phyloP scores from a whole-genome alignment of 805 yeast species.

The Candida boleticola region DNA sequence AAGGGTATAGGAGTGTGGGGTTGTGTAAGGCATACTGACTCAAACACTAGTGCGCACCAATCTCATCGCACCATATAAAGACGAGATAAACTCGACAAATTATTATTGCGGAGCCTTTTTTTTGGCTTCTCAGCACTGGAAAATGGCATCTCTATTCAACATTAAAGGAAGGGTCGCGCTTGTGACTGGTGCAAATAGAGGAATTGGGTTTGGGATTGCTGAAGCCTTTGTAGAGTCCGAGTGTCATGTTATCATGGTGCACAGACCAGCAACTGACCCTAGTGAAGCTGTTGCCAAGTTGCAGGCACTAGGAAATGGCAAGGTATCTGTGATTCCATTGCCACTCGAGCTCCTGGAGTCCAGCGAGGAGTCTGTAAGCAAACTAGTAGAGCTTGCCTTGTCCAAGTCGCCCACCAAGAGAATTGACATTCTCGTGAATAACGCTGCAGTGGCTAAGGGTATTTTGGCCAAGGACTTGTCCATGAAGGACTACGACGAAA shows the following conservation, averaged over 20 bases:
- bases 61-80: too few relatives aligned
- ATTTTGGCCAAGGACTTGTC: slow-evolving; percentile 10
- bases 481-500: slow-evolving; percentile 11
- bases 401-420: slow-evolving; percentile 8
- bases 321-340: slow-evolving; percentile 4
- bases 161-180: slow-evolving; percentile 39
- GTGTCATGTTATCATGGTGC: slow-evolving; percentile 15
- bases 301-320: too few relatives aligned
- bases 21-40: too few relatives aligned
- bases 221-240: slow-evolving; percentile 45
- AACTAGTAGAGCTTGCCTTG: slow-evolving; percentile 5
- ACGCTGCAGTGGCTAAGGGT: slow-evolving; percentile 13
- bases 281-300: slow-evolving; percentile 6
- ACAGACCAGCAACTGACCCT: slow-evolving; percentile 7
- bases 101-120: too few relatives aligned
- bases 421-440: slow-evolving; percentile 13
- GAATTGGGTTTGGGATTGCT: slow-evolving; percentile 41
- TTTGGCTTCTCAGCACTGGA: too few relatives aligned
- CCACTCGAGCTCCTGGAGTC: slow-evolving; percentile 2
- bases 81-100: too few relatives aligned
- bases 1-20: too few relatives aligned
- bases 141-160: too few relatives aligned
- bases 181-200: slow-evolving; percentile 40
- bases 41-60: too few relatives aligned
- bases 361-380: background rate